These are phyloP conservation scores for Albifimbria verrucaria DNA, from an alignment of 2,329 filamentous ascomycete species.

Conservation along the genomic window DNA sequence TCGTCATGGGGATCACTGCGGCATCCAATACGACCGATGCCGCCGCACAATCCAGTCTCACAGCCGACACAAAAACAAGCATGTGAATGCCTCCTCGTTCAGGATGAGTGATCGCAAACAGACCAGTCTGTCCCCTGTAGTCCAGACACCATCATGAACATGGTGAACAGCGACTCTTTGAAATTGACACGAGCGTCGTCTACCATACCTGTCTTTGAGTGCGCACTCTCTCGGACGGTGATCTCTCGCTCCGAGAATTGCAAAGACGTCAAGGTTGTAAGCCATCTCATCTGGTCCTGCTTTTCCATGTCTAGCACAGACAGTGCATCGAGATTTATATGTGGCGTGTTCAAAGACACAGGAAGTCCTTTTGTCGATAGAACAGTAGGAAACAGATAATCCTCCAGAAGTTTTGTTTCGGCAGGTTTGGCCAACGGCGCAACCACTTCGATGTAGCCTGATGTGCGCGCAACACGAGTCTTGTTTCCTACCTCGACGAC, in stretches of 20 bases:
- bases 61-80: conserved; percentile 36
- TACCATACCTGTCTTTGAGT: conserved; percentile 17
- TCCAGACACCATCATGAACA: conserved; percentile 44
- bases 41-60: conserved; percentile 41
- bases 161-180: conserved; percentile 45
- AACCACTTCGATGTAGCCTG: conserved; percentile 42
- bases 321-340: conserved; percentile 42
- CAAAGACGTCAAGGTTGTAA: conserved; percentile 34
- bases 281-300: conserved; percentile 32
- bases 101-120: conserved; percentile 39
- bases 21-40: conserved; percentile 43
- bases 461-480: conserved; percentile 40
- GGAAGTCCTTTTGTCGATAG: conserved; percentile 27
- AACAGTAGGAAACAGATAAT: conserved; percentile 34
- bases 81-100: conserved; percentile 36
- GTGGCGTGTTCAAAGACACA: conserved; percentile 32
- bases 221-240: conserved; percentile 24
- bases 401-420: conserved; percentile 17
- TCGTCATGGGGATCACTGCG: conserved; percentile 42
- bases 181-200: conserved; percentile 38
- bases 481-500: conserved; percentile 30
- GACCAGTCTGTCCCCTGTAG: conserved; percentile 41
- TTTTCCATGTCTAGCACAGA: conserved; percentile 37
- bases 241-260: conserved; percentile 42
- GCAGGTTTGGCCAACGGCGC: conserved; percentile 26